Conservation (phyloP, 441 rosid genomes). For the Syzygium syzygioides region DNA sequence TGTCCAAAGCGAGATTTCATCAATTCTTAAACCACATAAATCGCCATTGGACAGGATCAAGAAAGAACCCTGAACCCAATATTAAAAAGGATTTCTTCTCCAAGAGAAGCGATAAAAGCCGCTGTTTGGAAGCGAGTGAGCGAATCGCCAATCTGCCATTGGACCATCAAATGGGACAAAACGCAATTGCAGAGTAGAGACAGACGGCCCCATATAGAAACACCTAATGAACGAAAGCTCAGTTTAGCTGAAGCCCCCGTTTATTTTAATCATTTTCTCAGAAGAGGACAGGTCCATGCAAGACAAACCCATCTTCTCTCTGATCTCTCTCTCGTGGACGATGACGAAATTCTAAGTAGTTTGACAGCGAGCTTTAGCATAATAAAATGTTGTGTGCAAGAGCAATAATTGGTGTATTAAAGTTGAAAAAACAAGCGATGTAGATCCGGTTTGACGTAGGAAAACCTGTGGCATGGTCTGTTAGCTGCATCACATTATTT, state of each 20-base stretch:
- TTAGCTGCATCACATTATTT: not conserved
- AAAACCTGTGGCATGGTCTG: not conserved
- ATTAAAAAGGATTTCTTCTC: not conserved
- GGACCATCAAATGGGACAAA: not conserved
- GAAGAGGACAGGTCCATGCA: not conserved
- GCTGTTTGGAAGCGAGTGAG: not conserved
- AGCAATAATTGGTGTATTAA: not conserved
- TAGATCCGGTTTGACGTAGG: not conserved
- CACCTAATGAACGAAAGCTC: not conserved
- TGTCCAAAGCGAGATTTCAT: not conserved
- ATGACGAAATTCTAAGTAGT: not conserved
- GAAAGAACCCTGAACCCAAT: not conserved
- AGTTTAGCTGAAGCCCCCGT: not conserved
- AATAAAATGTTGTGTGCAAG: not conserved
- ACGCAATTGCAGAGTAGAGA: not conserved
- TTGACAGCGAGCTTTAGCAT: not conserved
- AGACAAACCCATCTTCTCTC: not conserved
- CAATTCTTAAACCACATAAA: not conserved
- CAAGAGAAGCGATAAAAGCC: not conserved
- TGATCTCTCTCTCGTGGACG: not conserved
- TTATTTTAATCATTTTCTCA: not conserved
- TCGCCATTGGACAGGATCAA: accelerated
- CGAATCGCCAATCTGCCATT: not conserved
- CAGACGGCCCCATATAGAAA: not conserved
- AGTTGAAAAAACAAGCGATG: not conserved